Percentiles rank a stretch among this genome's conserved stretches.
These are phyloP conservation scores for Globisporangium iwayamae DNA, from an alignment of 352 stramenopile species.

Conservation along the genomic window DNA sequence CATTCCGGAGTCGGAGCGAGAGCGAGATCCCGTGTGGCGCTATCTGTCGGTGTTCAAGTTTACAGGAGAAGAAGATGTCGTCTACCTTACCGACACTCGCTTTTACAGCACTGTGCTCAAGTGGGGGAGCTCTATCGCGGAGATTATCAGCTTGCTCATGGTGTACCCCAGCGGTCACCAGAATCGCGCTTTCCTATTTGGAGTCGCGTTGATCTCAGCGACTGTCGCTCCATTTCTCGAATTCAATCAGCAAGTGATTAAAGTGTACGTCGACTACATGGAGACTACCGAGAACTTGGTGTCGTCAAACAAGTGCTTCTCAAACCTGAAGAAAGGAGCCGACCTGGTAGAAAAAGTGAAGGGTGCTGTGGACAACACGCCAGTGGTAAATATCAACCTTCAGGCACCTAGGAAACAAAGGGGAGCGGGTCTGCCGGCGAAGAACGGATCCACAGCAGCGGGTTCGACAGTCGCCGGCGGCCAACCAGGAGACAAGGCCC, in stretches of 20 bases:
- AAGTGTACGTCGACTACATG: conserved; percentile 49
- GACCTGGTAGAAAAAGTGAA: conserved; percentile 13
- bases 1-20: conserved; percentile 49
- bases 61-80: conserved; percentile 40
- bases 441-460: neutral
- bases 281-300: conserved; percentile 30
- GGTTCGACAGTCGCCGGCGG: neutral
- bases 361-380: conserved; percentile 12
- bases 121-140: conserved; percentile 42
- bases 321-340: conserved; percentile 21
- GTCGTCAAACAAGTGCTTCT: conserved; percentile 20
- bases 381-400: conserved; percentile 18
- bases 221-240: conserved; percentile 40
- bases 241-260: conserved; percentile 52
- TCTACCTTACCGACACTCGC: conserved; percentile 46
- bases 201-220: conserved; percentile 35
- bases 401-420: neutral
- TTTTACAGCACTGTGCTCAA: conserved; percentile 50
- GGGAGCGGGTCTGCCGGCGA: neutral
- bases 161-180: conserved; percentile 20
- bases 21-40: conserved; percentile 47
- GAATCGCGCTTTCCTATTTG: conserved; percentile 24
- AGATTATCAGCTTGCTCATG: conserved; percentile 40
- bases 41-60: conserved; percentile 32
- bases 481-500: neutral